Conservation (phyloP, 352 stramenopile species). For the Phytophthora aleatoria region DNA sequence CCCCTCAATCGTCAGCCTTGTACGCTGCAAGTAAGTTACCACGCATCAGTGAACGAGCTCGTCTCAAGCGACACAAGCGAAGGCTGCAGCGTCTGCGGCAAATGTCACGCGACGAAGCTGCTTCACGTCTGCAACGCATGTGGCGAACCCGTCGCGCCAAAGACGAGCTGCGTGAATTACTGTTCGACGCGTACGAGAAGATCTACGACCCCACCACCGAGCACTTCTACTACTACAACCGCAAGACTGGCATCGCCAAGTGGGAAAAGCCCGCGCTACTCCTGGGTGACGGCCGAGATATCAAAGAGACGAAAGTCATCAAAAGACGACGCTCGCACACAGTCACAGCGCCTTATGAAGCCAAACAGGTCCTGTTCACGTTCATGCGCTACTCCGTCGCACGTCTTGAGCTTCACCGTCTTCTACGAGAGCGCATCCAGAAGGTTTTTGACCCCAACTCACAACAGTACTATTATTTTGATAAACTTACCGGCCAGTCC, state of each 20-base stretch:
- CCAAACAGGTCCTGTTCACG: slow-evolving; percentile 40
- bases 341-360: slow-evolving; percentile 52
- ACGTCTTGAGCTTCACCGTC: slow-evolving; percentile 48
- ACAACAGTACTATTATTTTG: slow-evolving; percentile 84
- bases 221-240: slow-evolving; percentile 85
- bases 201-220: slow-evolving; percentile 68
- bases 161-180: slow-evolving; percentile 38
- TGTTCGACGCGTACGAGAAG: slow-evolving; percentile 72
- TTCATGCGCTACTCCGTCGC: slow-evolving; percentile 55
- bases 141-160: slow-evolving; percentile 51
- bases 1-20: slow-evolving; percentile 10
- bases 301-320: slow-evolving; percentile 48
- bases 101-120: slow-evolving; percentile 59
- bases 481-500: slow-evolving; percentile 75
- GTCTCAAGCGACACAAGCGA: slow-evolving; percentile 65
- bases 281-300: slow-evolving; percentile 32
- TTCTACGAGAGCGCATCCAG: slow-evolving; percentile 59
- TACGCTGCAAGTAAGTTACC: slow-evolving; percentile 14
- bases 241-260: slow-evolving; percentile 60
- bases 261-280: slow-evolving; percentile 69
- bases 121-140: slow-evolving; percentile 54
- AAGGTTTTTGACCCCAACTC: slow-evolving; percentile 73
- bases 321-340: slow-evolving; percentile 47
- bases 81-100: slow-evolving; percentile 63
- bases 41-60: slow-evolving; percentile 57